These are phyloP conservation scores for Cladorrhinum sp. DNA, from an alignment of 2,329 filamentous ascomycete genomes.

Conservation along the genomic window DNA sequence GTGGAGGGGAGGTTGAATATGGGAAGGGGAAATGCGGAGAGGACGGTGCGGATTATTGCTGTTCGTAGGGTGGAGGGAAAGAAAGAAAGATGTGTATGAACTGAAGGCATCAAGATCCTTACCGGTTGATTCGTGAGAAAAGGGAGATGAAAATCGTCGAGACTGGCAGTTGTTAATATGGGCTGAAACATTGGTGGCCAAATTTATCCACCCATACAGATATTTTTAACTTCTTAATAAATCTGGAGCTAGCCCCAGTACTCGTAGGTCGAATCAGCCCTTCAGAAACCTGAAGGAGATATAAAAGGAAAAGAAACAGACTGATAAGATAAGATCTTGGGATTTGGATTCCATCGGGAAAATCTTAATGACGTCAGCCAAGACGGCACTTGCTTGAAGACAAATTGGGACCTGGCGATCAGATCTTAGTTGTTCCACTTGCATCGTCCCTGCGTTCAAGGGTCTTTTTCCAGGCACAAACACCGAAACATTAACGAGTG, in stretches of 20 bases:
- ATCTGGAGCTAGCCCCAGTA: too few relatives aligned
- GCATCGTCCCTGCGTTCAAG: background rate
- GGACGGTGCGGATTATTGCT: constrained; percentile 27
- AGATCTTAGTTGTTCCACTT: background rate
- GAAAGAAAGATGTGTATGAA: background rate
- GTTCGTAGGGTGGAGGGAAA: constrained; percentile 17
- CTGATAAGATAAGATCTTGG: constrained; percentile 4
- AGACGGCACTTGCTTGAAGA: constrained; percentile 4
- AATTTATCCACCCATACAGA: too few relatives aligned
- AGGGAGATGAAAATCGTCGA: too few relatives aligned
- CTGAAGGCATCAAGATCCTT: too few relatives aligned
- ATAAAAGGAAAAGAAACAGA: background rate
- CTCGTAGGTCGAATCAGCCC: too few relatives aligned
- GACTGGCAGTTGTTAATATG: too few relatives aligned
- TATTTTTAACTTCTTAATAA: too few relatives aligned
- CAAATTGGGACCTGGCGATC: background rate
- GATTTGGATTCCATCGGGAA: constrained; percentile 3
- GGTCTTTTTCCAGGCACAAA: background rate
- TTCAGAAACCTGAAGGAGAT: too few relatives aligned
- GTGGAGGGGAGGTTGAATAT: constrained; percentile 33
- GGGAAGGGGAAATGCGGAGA: constrained; percentile 9
- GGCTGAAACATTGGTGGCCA: too few relatives aligned
- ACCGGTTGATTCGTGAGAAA: too few relatives aligned
- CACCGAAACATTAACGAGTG: background rate
- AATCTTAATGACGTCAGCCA: constrained; percentile 6